phyloP scores from a whole-genome alignment of 305 asterid genomes.

The Fraxinus ornus region DNA sequence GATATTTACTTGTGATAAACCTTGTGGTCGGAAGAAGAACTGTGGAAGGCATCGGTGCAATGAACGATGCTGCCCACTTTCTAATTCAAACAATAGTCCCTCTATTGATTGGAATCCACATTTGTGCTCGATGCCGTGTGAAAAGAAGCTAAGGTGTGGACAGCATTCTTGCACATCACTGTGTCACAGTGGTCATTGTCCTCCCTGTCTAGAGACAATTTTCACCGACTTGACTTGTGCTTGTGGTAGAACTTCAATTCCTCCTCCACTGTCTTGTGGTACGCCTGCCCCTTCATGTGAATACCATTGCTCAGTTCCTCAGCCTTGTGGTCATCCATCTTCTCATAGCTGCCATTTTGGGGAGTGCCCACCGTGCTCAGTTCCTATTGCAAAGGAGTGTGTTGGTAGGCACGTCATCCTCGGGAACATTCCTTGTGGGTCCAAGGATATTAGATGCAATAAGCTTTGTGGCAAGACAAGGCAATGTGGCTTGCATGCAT shows the following conservation, averaged over 20 bases:
- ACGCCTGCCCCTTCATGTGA: conserved; percentile 87
- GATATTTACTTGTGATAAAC: conserved; percentile 67
- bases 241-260: conserved; percentile 85
- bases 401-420: conserved; percentile 87
- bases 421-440: conserved; percentile 87
- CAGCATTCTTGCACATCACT: conserved; percentile 81
- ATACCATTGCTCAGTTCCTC: conserved; percentile 80
- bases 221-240: conserved; percentile 88
- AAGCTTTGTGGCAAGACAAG: conserved; percentile 89
- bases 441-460: conserved; percentile 88
- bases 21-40: conserved; percentile 84
- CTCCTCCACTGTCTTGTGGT: conserved; percentile 96
- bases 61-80: conserved; percentile 85
- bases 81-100: conserved; percentile 43
- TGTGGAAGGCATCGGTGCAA: conserved; percentile 97
- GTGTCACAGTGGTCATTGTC: conserved; percentile 97
- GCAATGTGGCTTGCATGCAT: conserved; percentile 92
- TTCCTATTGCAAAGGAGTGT: conserved; percentile 83
- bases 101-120: conserved; percentile 69
- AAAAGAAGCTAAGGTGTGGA: conserved; percentile 91
- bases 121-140: conserved; percentile 91
- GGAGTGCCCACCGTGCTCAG: conserved; percentile 86
- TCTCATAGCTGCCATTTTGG: conserved; percentile 98
- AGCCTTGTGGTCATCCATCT: conserved; percentile 90
- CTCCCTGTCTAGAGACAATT: conserved; percentile 87